Evolutionary conservation across 176 grass and related monocot species (phyloP), one percentile per base, ranked within the genome.

Genomic region (Paspalum vaginatum): DNA sequence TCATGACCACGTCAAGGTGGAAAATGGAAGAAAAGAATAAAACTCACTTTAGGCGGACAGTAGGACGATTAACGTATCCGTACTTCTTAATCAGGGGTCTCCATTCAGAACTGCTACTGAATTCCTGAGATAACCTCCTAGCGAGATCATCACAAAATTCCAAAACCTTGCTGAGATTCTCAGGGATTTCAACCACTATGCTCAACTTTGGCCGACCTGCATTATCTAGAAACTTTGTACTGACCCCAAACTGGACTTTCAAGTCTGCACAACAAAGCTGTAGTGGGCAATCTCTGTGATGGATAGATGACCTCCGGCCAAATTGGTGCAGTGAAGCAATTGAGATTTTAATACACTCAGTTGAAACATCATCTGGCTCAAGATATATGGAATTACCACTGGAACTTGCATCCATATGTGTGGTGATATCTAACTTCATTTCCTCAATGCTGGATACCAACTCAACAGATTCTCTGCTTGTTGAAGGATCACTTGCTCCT

Each of bases 21-120:
- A 54, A 42, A 81, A 46, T 65, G 58, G 37, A 83, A 86, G 22
- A 13, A 46, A 37, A 49, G 64, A 58, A 66, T 1, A 65, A 26
- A 70, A 72, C 96, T 78, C 83, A 99, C 96, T 93, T 89, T n/a
- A 99, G 70, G 38, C 96, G 90, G 22, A 95, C 57, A 6, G 71
- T 94, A 20, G 81, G 88, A 21, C 42, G 68, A 86, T 88, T 88
- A n/a, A 88, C 72, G 22, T 88, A 88, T 47, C 86, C 90, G 61
- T 86, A 84, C 70, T 92, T 95, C 79, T 83, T 95, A 25, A 93
- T 41, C 84, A 93, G 0, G 45, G 90, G 27, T 85, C 90, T 95
- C 96, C 96, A 99, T 44, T 95, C 86, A 79, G 90, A 99, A 64
- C 78, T 91, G 82, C 90, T 95, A 61, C 96, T 88, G 49, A 65